Evolutionary conservation across 257 asterid species (phyloP).

Genomic region (Echites panduratus): DNA sequence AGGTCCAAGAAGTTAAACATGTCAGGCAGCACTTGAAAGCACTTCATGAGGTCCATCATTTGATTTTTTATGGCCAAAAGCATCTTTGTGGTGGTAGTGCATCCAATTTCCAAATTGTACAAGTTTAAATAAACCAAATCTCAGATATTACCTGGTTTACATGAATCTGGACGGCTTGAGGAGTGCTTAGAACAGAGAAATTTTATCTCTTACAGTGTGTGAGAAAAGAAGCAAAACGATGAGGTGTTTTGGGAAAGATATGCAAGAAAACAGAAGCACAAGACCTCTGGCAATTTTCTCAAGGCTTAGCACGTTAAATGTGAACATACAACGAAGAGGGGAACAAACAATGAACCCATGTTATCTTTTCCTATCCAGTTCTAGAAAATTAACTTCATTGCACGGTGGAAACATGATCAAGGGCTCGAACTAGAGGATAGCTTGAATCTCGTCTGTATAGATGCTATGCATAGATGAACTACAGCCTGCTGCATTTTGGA

Average conservation of each 20-base stretch:
- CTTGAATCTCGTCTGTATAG: background rate
- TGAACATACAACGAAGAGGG: background rate
- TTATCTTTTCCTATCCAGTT: background rate
- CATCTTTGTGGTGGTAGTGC: background rate
- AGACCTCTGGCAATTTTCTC: too few species aligned
- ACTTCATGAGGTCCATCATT: background rate
- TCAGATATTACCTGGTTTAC: background rate
- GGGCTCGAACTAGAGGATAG: background rate
- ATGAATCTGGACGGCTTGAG: background rate
- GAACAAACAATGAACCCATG: background rate
- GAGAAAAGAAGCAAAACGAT: background rate
- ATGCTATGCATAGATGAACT: background rate
- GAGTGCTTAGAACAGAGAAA: background rate
- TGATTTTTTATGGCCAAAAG: background rate
- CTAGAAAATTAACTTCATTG: background rate
- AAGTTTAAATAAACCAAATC: background rate
- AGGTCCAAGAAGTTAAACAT: background rate
- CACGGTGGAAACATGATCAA: background rate
- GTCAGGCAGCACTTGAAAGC: background rate
- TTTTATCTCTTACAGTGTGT: background rate
- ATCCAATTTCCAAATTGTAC: background rate
- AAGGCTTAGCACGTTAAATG: too few species aligned
- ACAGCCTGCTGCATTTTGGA: background rate
- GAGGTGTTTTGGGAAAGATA: too few species aligned
- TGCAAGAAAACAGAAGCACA: background rate